phyloP scores from a whole-genome alignment of 176 grass and related monocot genomes.

The Dendrocalamus sinicus region DNA sequence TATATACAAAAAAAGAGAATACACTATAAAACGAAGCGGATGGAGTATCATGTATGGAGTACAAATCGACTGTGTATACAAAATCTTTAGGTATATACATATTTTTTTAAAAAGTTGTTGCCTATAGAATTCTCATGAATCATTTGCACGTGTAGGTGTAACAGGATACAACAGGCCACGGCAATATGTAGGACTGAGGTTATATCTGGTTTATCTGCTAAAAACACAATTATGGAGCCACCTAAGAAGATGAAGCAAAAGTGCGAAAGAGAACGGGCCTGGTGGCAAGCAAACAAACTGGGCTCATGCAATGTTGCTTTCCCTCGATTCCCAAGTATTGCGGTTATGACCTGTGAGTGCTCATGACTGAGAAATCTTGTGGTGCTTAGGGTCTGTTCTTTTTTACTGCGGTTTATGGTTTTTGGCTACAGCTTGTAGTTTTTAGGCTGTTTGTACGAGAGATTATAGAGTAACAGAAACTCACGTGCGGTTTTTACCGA shows the following conservation, averaged over 20 bases:
- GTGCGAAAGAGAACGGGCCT: background rate
- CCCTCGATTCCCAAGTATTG: conserved; percentile 19
- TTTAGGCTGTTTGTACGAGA: too few relatives aligned
- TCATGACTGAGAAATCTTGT: background rate
- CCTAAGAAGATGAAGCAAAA: background rate
- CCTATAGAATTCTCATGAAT: background rate
- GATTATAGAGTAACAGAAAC: too few relatives aligned
- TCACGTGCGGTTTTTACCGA: too few relatives aligned
- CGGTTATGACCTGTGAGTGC: conserved; percentile 3
- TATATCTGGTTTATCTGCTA: background rate
- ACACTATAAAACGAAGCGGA: background rate
- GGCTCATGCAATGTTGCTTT: background rate
- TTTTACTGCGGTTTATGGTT: too few relatives aligned
- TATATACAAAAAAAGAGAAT: background rate
- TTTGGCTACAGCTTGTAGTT: too few relatives aligned
- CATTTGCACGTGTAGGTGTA: background rate
- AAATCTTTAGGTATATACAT: background rate
- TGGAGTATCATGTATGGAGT: background rate
- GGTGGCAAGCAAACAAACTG: background rate
- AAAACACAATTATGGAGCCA: conserved; percentile 17
- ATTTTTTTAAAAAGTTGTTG: background rate
- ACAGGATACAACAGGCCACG: background rate
- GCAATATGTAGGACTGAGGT: background rate
- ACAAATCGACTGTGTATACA: background rate
- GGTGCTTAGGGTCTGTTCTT: too few relatives aligned